These are phyloP conservation scores for Xylariaceae sp. DNA, from an alignment of 2,329 filamentous ascomycete genomes.

Conservation along the genomic window DNA sequence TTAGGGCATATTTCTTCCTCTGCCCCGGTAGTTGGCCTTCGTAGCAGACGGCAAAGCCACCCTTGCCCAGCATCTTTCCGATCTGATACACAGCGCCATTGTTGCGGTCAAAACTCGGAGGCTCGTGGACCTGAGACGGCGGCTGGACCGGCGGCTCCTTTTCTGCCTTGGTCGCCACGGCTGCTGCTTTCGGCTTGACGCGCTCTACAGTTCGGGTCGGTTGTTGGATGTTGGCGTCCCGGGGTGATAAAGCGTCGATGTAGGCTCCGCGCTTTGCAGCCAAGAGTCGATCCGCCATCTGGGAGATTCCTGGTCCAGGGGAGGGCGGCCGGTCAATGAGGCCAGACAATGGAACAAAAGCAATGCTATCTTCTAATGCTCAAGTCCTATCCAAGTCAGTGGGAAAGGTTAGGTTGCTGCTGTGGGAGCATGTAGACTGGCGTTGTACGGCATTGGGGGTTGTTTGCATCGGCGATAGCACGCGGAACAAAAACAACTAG, in stretches of 20 bases:
- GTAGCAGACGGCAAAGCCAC: conserved; percentile 80
- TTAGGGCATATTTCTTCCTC: conserved; percentile 69
- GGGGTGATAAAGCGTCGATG: conserved; percentile 62
- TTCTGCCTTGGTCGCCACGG: conserved; percentile 39
- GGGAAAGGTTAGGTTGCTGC: neutral
- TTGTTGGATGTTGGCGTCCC: conserved; percentile 61
- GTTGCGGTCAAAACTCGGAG: conserved; percentile 65
- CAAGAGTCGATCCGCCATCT: conserved; percentile 48
- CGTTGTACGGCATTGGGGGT: no score
- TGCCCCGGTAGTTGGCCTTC: conserved; percentile 65
- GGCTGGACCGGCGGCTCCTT: conserved; percentile 66
- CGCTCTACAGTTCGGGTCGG: conserved; percentile 37
- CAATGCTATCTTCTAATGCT: conserved; percentile 8
- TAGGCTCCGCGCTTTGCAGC: conserved; percentile 51
- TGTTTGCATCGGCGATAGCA: no score
- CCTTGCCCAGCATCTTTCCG: conserved; percentile 73
- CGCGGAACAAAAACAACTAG: no score
- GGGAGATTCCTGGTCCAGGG: conserved; percentile 10
- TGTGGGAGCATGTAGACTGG: neutral
- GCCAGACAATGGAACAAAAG: conserved; percentile 9
- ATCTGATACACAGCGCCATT: conserved; percentile 72
- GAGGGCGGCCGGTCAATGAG: conserved; percentile 6
- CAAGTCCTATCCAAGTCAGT: conserved; percentile 1
- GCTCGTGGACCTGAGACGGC: conserved; percentile 58
- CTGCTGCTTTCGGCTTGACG: conserved; percentile 51